These are phyloP conservation scores for Pleurotus tuoliensis DNA, from an alignment of 768 basidiomycete species.

Conservation along the genomic window DNA sequence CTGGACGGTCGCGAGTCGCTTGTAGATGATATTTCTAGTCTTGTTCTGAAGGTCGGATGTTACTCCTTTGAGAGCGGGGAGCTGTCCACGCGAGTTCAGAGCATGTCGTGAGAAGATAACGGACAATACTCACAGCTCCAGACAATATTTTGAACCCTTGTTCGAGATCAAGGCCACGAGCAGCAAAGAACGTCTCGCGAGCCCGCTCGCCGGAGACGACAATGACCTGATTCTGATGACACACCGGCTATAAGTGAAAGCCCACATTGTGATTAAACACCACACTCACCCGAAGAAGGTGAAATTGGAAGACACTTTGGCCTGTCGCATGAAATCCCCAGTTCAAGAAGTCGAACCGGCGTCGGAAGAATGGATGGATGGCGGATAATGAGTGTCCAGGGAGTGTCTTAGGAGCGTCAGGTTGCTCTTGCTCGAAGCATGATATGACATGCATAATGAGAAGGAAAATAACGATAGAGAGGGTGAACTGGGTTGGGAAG, in stretches of 20 bases:
- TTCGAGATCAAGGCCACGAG: constrained; percentile 68
- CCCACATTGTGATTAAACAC: constrained; percentile 10
- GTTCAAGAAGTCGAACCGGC: constrained; percentile 68
- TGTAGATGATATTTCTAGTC: constrained; percentile 64
- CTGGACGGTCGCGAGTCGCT: constrained; percentile 62
- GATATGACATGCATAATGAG: constrained; percentile 41
- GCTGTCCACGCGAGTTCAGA: constrained; percentile 32
- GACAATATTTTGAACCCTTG: constrained; percentile 80
- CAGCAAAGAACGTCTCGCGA: constrained; percentile 64
- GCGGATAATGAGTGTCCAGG: constrained; percentile 57
- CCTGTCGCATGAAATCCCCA: constrained; percentile 69
- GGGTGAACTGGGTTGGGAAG: constrained; percentile 42
- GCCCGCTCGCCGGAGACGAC: constrained; percentile 74
- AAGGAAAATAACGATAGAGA: constrained; percentile 44
- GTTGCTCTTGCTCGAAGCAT: constrained; percentile 42
- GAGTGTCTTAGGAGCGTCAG: constrained; percentile 50
- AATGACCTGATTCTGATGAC: constrained; percentile 62
- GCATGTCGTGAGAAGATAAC: background rate
- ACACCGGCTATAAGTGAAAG: constrained; percentile 9
- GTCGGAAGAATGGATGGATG: constrained; percentile 65
- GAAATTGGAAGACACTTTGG: constrained; percentile 64
- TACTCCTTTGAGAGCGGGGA: constrained; percentile 73
- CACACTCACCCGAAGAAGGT: constrained; percentile 54
- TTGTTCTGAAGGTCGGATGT: constrained; percentile 65
- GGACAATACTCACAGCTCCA: constrained; percentile 55